phyloP scores from a whole-genome alignment of 108 stramenopile genomes.

The Discostella pseudostelligera region DNA sequence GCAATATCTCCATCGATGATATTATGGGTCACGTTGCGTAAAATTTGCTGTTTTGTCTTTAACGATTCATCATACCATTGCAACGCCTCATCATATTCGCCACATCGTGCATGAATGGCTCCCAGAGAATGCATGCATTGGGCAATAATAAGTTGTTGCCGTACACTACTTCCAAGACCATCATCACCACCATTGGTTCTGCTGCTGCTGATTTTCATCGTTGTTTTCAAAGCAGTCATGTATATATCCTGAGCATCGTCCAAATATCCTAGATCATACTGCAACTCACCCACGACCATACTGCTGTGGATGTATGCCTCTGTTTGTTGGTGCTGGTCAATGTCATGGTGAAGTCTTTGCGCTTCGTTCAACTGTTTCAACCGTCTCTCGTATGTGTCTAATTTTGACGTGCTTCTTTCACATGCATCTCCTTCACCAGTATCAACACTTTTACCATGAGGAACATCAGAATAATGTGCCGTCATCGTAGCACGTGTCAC shows the following conservation, averaged over 20 bases:
- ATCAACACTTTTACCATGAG: not conserved
- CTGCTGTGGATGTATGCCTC: slow-evolving; percentile 20
- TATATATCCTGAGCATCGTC: slow-evolving; percentile 26
- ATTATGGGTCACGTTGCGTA: not conserved
- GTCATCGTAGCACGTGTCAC: slow-evolving; percentile 27
- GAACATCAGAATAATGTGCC: slow-evolving; percentile 7
- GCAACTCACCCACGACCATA: slow-evolving; percentile 27
- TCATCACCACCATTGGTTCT: not conserved
- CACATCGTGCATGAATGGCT: slow-evolving; percentile 35
- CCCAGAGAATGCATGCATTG: slow-evolving; percentile 37
- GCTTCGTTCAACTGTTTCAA: slow-evolving; percentile 11
- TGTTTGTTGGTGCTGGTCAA: slow-evolving; percentile 1
- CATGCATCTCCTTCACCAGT: not conserved
- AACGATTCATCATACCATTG: slow-evolving; percentile 40
- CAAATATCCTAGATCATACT: slow-evolving; percentile 40
- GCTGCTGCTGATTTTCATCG: not conserved
- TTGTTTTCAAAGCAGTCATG: slow-evolving; percentile 18
- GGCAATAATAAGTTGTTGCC: slow-evolving; percentile 1
- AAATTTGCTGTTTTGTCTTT: slow-evolving; percentile 18
- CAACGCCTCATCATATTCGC: slow-evolving; percentile 37
- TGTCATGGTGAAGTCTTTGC: slow-evolving; percentile 1
- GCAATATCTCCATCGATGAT: not conserved
- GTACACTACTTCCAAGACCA: not conserved
- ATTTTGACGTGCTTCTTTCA: not conserved
- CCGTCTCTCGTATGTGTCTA: slow-evolving; percentile 22